Conservation (phyloP, 306 rosid species). For the Coriaria nepalensis region DNA sequence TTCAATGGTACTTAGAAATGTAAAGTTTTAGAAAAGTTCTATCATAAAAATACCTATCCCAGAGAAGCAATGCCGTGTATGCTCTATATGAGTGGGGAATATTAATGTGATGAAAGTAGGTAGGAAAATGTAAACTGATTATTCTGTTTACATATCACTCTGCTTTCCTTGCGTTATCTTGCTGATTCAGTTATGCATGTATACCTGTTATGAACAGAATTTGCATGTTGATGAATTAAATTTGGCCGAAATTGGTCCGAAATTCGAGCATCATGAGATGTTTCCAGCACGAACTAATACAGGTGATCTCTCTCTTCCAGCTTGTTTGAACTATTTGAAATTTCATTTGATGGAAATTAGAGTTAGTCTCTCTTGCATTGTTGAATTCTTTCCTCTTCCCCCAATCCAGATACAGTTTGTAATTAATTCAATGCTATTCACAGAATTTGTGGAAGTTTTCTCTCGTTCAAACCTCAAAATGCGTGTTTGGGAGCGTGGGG, state of each 20-base stretch:
- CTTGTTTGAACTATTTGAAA: not conserved
- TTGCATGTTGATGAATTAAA: constrained; percentile 70
- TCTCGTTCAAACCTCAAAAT: constrained; percentile 70
- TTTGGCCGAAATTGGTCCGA: constrained; percentile 80
- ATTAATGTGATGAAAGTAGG: too few relatives aligned
- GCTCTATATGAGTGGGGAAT: too few relatives aligned
- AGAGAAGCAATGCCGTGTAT: too few relatives aligned
- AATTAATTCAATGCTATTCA: constrained; percentile 5
- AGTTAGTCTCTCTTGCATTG: too few relatives aligned
- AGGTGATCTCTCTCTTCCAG: constrained; percentile 25
- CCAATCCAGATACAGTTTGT: too few relatives aligned
- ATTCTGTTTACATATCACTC: not conserved
- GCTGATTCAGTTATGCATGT: constrained; percentile 7
- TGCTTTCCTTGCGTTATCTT: not conserved
- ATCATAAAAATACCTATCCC: too few relatives aligned
- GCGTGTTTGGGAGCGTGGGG: constrained; percentile 99
- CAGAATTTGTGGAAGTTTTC: constrained; percentile 90
- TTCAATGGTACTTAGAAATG: too few relatives aligned
- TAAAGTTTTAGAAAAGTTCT: too few relatives aligned
- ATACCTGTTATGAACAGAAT: constrained; percentile 40
- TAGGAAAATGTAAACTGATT: not conserved
- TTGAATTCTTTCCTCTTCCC: too few relatives aligned
- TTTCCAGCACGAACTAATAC: constrained; percentile 94
- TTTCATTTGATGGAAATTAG: too few relatives aligned
- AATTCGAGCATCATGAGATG: constrained; percentile 74